Evolutionary conservation across 345 rosid species (phyloP).

Genomic region (Cochlearia excelsa): DNA sequence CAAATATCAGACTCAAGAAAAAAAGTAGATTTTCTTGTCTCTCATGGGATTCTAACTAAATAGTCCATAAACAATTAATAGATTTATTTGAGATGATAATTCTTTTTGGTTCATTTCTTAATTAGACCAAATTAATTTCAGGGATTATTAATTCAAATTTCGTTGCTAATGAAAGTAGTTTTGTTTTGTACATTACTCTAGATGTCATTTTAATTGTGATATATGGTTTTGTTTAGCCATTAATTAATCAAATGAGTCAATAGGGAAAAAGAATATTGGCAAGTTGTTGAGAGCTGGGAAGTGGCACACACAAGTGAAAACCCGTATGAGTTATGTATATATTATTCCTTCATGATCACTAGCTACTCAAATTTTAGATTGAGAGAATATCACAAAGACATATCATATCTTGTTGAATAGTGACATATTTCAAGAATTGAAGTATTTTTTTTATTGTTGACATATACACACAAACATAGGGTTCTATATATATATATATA

Average conservation of each 20-base stretch:
- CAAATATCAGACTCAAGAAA: too few relatives aligned
- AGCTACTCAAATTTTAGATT: constrained; percentile 21
- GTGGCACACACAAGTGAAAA: not conserved
- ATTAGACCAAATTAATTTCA: too few relatives aligned
- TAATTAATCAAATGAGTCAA: constrained; percentile 6
- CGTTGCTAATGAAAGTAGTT: too few relatives aligned
- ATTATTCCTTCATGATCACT: constrained; percentile 30
- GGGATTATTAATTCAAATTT: too few relatives aligned
- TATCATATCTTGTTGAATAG: constrained; percentile 29
- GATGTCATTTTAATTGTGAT: too few relatives aligned
- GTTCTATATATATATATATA: constrained; percentile 8
- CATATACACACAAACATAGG: not conserved
- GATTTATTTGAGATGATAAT: too few relatives aligned
- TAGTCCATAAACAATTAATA: too few relatives aligned
- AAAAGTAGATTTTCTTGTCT: too few relatives aligned
- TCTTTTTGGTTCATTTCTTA: too few relatives aligned
- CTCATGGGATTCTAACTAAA: too few relatives aligned
- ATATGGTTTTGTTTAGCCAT: constrained; percentile 1
- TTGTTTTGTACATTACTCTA: too few relatives aligned
- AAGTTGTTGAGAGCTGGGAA: constrained; percentile 16
- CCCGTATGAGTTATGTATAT: not conserved
- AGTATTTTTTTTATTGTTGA: not conserved
- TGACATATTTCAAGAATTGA: constrained; percentile 31
- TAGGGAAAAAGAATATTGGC: constrained; percentile 19
- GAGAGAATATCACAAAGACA: constrained; percentile 29